Base-by-base conservation (phyloP, 2,329 filamentous ascomycete genomes). In the Clarireedia homoeocarpa region DNA sequence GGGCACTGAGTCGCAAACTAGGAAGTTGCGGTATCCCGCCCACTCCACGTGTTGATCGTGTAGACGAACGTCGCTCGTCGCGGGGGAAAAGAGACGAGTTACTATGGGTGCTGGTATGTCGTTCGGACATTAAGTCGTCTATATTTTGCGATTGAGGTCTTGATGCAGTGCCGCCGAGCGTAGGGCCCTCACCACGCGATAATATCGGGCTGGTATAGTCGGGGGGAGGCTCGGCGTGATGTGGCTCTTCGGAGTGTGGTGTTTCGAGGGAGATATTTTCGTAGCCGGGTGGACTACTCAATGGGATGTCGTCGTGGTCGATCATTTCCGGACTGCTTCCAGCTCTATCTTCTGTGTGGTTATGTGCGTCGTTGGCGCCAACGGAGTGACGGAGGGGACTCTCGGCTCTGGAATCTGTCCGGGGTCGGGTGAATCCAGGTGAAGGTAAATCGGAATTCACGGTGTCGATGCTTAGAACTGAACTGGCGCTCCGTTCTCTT, bases 381-480 rank as follows among this genome's bases (percentile, higher is more conserved):
- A 48, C 12, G 10, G 47, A 50, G 9, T 17, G 39, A 36, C 53
- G 53, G 27, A 55, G 47, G 20, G 64, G 74, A n/a, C 74, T 77
- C 9, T 72, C 72, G 6, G 72, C 64, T 9, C 71, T 70, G 4
- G 79, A 81, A 56, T 71, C 70, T 4, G 72, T 68, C 24, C 73
- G 66, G 5, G 75, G 72, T n/a, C 72, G 66, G 15, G 67, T 65
- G 34, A 73, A 60, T 9, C 67, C 66, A 5, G 74, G 70, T 6
- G 76, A 74, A 15, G 72, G 71, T 5, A 75, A 60, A 49, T 73
- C 71, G 15, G 65, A 69, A 51, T 75, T 74, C 56, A 74, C 75
- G 6, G 70, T 73, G 55, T 74, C 72, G 58, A 82, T 73, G 66
- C 78, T 83, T n/a, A 81, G 65, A 15, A 80, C 72, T 1, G 82